These are phyloP conservation scores for Kalmusia sp. DNA, from an alignment of 2,329 filamentous ascomycete species.

Conservation along the genomic window DNA sequence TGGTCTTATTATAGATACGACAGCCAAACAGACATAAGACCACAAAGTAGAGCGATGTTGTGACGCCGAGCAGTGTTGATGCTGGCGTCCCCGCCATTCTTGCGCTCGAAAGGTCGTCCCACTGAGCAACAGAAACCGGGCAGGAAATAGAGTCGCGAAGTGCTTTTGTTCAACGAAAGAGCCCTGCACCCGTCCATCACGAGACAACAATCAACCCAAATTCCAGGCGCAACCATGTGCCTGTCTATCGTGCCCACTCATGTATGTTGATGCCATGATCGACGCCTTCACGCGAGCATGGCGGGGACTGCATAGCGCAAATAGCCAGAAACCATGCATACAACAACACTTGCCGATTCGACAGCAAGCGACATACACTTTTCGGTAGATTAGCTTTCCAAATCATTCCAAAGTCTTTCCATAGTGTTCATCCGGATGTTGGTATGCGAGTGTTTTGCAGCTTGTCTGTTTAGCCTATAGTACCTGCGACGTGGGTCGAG, in stretches of 20 bases:
- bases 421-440: constrained; percentile 12
- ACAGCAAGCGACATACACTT: constrained; percentile 2
- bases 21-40: constrained; percentile 11
- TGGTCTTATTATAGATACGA: constrained; percentile 17
- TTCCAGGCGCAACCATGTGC: neutral
- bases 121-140: neutral
- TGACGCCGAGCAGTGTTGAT: constrained; percentile 18
- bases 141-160: neutral
- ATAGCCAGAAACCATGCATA: constrained; percentile 14
- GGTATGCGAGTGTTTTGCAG: constrained; percentile 1
- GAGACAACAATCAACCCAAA: neutral
- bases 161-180: neutral
- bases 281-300: neutral
- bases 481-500: neutral
- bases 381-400: constrained; percentile 1
- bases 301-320: constrained; percentile 2
- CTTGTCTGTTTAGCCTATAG: constrained; percentile 7
- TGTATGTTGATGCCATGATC: constrained; percentile 13
- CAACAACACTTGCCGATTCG: constrained; percentile 11
- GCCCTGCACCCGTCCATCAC: neutral
- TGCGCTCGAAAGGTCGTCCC: neutral
- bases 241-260: neutral
- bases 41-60: constrained; percentile 17
- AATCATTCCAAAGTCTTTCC: constrained; percentile 9
- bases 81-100: constrained; percentile 7